Conservation (phyloP, 495 filamentous ascomycete genomes). For the Acidomyces sp. region DNA sequence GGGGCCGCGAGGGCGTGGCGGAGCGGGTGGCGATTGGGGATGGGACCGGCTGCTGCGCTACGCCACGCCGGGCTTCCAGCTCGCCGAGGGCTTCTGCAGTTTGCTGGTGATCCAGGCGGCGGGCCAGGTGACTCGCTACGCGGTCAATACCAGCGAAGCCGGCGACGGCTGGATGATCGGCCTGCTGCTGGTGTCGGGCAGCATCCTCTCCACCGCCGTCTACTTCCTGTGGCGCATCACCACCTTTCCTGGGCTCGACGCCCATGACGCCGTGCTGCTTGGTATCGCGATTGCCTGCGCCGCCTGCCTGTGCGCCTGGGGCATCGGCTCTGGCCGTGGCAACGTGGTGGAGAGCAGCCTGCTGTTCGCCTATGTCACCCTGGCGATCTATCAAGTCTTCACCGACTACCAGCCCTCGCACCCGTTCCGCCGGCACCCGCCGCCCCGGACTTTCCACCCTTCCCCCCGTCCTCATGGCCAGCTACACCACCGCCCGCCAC, state of each 20-base stretch:
- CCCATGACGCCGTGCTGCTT: conserved; percentile 86
- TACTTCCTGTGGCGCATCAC: conserved; percentile 96
- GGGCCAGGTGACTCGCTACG: conserved; percentile 89
- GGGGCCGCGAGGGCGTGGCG: conserved; percentile 63
- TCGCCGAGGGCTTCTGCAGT: conserved; percentile 92
- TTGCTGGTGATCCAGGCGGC: conserved; percentile 88
- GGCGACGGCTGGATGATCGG: conserved; percentile 97
- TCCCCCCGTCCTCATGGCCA: conserved; percentile 99
- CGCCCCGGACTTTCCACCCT: conserved; percentile 73
- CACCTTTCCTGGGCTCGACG: conserved; percentile 81
- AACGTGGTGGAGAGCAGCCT: conserved; percentile 94
- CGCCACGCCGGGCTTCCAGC: conserved; percentile 89
- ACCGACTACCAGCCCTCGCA: conserved; percentile 67
- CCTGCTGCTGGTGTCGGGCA: conserved; percentile 73
- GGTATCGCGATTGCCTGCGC: conserved; percentile 83
- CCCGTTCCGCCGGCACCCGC: not conserved
- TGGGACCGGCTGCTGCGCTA: conserved; percentile 87
- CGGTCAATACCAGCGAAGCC: conserved; percentile 68
- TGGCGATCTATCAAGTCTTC: conserved; percentile 98
- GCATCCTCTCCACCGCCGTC: conserved; percentile 79
- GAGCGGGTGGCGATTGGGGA: no score
- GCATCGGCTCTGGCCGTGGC: conserved; percentile 84
- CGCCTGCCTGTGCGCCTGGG: conserved; percentile 83
- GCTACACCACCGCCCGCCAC: conserved; percentile 79
- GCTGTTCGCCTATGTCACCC: conserved; percentile 88